A percentile compares a stretch with the other conserved stretches of the same genome.
phyloP scores from a whole-genome alignment of 176 grass and related monocot genomes.

The Bonia amplexicaulis region DNA sequence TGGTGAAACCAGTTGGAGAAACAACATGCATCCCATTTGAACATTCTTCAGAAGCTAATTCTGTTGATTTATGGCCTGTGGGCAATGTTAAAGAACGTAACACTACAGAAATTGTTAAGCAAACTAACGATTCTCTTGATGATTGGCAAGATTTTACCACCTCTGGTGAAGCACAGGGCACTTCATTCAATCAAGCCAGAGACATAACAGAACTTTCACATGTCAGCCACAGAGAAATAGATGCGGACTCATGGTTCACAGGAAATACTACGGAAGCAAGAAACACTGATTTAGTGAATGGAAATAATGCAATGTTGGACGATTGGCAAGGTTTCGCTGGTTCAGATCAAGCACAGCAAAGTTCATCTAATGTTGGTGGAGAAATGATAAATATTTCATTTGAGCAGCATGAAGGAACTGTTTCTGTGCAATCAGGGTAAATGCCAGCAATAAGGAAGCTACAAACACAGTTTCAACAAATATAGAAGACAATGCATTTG shows the following conservation, averaged over 20 bases:
- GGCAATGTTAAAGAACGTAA: conserved; percentile 20
- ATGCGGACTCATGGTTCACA: conserved; percentile 48
- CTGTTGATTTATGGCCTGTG: conserved; percentile 43
- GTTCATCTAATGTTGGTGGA: conserved; percentile 20
- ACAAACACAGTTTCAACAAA: conserved; percentile 22
- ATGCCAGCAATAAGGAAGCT: conserved; percentile 21
- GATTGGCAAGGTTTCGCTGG: conserved; percentile 48
- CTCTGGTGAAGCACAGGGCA: conserved; percentile 34
- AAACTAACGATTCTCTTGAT: conserved; percentile 43
- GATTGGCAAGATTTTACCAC: conserved; percentile 63
- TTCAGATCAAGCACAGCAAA: conserved; percentile 44
- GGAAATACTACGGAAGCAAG: conserved; percentile 7
- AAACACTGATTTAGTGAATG: conserved; percentile 25
- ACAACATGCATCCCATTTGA: conserved; percentile 6
- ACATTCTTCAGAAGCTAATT: conserved; percentile 37
- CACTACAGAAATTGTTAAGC: conserved; percentile 27
- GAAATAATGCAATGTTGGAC: conserved; percentile 26
- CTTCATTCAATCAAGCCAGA: conserved; percentile 20
- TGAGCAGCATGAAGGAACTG: conserved; percentile 25
- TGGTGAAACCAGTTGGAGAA: conserved; percentile 27
- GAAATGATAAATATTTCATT: conserved; percentile 26
- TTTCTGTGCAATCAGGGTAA: conserved; percentile 14
- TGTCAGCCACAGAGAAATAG: conserved; percentile 29
- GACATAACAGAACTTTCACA: conserved; percentile 5
- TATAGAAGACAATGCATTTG: conserved; percentile 38